Conservation (phyloP, 1,139 yeast species). For the Diutina pseudorugosa region DNA sequence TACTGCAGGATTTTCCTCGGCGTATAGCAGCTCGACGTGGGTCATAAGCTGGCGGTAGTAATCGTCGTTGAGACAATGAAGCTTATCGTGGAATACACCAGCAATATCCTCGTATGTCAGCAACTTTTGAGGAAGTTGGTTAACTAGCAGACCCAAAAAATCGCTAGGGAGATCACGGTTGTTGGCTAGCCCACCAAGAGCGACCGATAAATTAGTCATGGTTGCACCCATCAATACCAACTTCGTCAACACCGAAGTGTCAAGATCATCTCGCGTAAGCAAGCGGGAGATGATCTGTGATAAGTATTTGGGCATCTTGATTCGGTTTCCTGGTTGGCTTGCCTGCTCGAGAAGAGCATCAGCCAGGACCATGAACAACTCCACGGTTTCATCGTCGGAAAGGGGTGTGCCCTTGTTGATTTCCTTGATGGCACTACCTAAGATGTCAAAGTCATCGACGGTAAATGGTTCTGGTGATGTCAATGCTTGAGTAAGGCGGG, state of each 20-base stretch:
- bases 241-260: neutral
- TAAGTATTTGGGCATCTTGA: neutral
- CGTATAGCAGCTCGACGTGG: conserved; percentile 20
- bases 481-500: neutral
- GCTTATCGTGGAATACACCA: neutral
- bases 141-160: neutral
- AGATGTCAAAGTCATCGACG: neutral
- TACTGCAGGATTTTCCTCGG: conserved; percentile 17
- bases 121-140: neutral
- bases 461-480: neutral
- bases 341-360: neutral
- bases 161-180: neutral
- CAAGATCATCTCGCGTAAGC: neutral
- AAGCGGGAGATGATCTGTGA: neutral
- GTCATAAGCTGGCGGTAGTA: conserved; percentile 14
- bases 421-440: neutral
- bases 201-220: neutral
- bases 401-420: conserved; percentile 1
- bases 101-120: neutral
- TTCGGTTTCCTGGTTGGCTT: neutral
- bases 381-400: neutral
- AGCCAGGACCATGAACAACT: neutral
- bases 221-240: neutral
- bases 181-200: neutral
- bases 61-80: conserved; percentile 10